Evolutionary conservation across 495 filamentous ascomycete genomes (phyloP), one percentile per base, ranked within the genome.

Genomic region (Hypoxylon fragiforme): DNA sequence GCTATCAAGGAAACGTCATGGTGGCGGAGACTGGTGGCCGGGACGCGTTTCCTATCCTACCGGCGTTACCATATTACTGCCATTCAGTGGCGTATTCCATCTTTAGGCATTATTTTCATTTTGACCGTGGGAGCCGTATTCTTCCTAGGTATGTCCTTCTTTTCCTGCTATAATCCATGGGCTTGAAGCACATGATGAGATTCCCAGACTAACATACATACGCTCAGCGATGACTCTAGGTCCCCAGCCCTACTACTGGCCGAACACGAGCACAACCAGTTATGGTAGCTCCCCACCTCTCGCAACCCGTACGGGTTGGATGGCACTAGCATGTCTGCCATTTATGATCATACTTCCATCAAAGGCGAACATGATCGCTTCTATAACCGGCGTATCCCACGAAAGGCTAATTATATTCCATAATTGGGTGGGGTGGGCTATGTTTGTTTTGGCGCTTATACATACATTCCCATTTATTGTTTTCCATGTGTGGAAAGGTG

Each of bases 401-500:
- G 82, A 85, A 45, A 79, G 78, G 44, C 64, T 84, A 0, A 76
- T 80, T 31, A 68, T 80, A 1, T 77, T 79, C 42, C 82, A 84
- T 57, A 73, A 76, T 24, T 83, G 78, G 78, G 72, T 72, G 1
- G 66, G 68, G 24, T 83, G 73, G 59, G 71, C 75, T n/a, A 76
- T 81, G 70, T 80, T 83, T 37, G 68, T 75, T 6, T 69, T 85
- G 0, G 73, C 73, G 0, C 55, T 83, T 1, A 47, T 84, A 0
- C 81, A 85, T 54, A 83, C 81, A 0, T 79, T 84, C 43, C 81
- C 81, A 0, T 85, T 84, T 56, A 74, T 85, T 53, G 69, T 83
- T 6, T 73, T 75, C 60, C 62, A 81, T 49, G 73, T 79, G 21
- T 58, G 64, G 58, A 73, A 67, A 41, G 74, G 74, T 2, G 75